Conservation (phyloP, 306 rosid genomes). For the Arachis hypogaea region DNA sequence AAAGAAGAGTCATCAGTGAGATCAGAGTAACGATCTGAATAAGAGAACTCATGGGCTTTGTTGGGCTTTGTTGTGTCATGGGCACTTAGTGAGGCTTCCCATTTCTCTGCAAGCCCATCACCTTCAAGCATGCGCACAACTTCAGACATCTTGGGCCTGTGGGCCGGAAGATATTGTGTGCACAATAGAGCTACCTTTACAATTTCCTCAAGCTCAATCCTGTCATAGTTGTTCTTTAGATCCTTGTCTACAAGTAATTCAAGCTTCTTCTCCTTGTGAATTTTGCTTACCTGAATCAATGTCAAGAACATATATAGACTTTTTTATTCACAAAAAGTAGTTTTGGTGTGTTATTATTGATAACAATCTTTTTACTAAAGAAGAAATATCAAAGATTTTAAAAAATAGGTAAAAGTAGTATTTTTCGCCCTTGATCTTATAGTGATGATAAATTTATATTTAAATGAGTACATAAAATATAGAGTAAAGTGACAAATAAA, state of each 20-base stretch:
- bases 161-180: slow-evolving; percentile 84
- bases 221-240: slow-evolving; percentile 69
- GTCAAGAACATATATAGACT: slow-evolving; percentile 3
- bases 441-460: too few relatives aligned
- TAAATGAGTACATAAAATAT: too few relatives aligned
- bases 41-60: slow-evolving; percentile 69
- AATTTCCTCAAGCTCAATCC: slow-evolving; percentile 85
- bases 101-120: slow-evolving; percentile 85
- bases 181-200: slow-evolving; percentile 90
- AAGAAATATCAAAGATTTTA: too few relatives aligned
- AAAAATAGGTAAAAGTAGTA: too few relatives aligned
- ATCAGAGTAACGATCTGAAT: slow-evolving; percentile 82
- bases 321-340: not conserved
- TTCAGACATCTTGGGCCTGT: slow-evolving; percentile 92
- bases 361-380: too few relatives aligned
- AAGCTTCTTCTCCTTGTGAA: slow-evolving; percentile 80
- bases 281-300: slow-evolving; percentile 67
- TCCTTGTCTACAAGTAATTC: slow-evolving; percentile 90
- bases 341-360: too few relatives aligned
- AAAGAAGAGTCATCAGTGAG: slow-evolving; percentile 87
- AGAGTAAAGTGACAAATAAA: too few relatives aligned
- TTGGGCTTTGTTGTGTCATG: slow-evolving; percentile 58
- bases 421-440: too few relatives aligned
- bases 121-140: slow-evolving; percentile 97
- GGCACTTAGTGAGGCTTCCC: slow-evolving; percentile 87